A percentile compares a stretch with the other conserved stretches of the same genome.
These are phyloP conservation scores for Gossypium gossypioides DNA, from an alignment of 441 rosid genomes.

Conservation along the genomic window DNA sequence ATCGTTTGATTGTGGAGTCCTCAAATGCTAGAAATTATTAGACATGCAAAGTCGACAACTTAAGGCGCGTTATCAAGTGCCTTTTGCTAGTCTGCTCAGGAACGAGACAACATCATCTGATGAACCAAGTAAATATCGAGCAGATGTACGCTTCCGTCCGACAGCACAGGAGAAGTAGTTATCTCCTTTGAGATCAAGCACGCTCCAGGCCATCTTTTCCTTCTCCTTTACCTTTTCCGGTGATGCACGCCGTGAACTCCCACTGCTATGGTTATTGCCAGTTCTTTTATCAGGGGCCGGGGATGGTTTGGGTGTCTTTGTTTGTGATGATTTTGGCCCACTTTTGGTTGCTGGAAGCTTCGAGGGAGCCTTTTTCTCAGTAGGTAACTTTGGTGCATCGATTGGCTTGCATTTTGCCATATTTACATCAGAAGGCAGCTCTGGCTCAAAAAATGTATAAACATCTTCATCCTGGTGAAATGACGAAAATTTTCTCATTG, in stretches of 20 bases:
- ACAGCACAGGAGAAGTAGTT: conserved; percentile 96
- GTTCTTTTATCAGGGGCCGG: conserved; percentile 44
- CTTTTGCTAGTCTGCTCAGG: conserved; percentile 50
- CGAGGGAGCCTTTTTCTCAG: conserved; percentile 46
- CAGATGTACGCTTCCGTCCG: conserved; percentile 73
- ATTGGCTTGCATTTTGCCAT: conserved; percentile 44
- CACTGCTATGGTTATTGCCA: conserved; percentile 30
- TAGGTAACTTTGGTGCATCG: conserved; percentile 43
- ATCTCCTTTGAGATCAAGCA: conserved; percentile 93
- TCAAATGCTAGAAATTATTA: neutral
- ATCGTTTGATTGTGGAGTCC: neutral
- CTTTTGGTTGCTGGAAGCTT: conserved; percentile 50
- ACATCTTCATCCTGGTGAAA: conserved; percentile 82
- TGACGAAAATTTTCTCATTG: neutral
- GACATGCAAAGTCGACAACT: neutral
- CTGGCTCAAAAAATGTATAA: conserved; percentile 88
- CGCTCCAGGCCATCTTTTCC: conserved; percentile 80
- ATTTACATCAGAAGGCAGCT: conserved; percentile 60
- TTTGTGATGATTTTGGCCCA: conserved; percentile 46
- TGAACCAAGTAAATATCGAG: conserved; percentile 65
- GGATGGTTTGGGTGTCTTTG: conserved; percentile 41
- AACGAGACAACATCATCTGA: conserved; percentile 77
- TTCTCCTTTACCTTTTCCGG: conserved; percentile 36
- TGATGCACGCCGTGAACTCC: conserved; percentile 41
- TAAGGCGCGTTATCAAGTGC: conserved; percentile 13